Percentiles rank a stretch among this genome's conserved stretches.
Evolutionary conservation across 2,329 filamentous ascomycete genomes (phyloP).

Genomic region (Diaporthe vexans): DNA sequence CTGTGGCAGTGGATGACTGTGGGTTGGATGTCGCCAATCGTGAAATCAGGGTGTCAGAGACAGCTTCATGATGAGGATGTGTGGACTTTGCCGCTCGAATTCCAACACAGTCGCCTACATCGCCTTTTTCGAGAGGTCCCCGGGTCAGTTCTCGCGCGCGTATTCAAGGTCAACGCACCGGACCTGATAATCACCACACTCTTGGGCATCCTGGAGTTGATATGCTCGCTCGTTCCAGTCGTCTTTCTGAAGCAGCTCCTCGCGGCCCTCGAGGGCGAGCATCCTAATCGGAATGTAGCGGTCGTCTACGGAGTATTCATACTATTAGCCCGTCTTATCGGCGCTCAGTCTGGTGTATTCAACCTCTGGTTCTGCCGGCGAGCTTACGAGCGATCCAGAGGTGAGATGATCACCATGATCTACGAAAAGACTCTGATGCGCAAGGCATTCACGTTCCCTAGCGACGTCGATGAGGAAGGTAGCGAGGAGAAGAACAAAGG

Average conservation of each 20-base stretch:
- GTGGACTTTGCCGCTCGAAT: slow-evolving; percentile 84
- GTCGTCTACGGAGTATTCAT: slow-evolving; percentile 76
- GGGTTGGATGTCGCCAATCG: slow-evolving; percentile 84
- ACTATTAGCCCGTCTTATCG: slow-evolving; percentile 71
- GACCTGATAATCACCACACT: slow-evolving; percentile 79
- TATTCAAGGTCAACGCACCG: slow-evolving; percentile 82
- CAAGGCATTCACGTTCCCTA: slow-evolving; percentile 65
- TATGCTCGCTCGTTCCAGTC: slow-evolving; percentile 69
- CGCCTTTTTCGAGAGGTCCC: slow-evolving; percentile 79
- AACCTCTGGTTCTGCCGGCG: slow-evolving; percentile 87
- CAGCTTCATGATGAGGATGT: slow-evolving; percentile 85
- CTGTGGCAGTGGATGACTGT: slow-evolving; percentile 89
- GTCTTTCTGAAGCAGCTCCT: slow-evolving; percentile 81
- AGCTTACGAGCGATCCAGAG: slow-evolving; percentile 85
- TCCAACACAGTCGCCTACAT: slow-evolving; percentile 84
- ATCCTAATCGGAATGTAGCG: slow-evolving; percentile 66
- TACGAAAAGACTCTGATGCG: slow-evolving; percentile 82
- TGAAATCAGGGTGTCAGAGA: slow-evolving; percentile 72
- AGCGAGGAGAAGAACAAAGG: slow-evolving; percentile 46
- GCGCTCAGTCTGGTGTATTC: slow-evolving; percentile 76
- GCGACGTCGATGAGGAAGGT: slow-evolving; percentile 49
- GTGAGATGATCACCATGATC: slow-evolving; percentile 88
- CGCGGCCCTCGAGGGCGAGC: slow-evolving; percentile 71
- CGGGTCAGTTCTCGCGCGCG: slow-evolving; percentile 78
- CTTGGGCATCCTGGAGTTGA: slow-evolving; percentile 75